Percentiles rank a stretch among this genome's conserved stretches.
Conservation (phyloP, 176 grass and related monocot species). For the Triticum urartu region DNA sequence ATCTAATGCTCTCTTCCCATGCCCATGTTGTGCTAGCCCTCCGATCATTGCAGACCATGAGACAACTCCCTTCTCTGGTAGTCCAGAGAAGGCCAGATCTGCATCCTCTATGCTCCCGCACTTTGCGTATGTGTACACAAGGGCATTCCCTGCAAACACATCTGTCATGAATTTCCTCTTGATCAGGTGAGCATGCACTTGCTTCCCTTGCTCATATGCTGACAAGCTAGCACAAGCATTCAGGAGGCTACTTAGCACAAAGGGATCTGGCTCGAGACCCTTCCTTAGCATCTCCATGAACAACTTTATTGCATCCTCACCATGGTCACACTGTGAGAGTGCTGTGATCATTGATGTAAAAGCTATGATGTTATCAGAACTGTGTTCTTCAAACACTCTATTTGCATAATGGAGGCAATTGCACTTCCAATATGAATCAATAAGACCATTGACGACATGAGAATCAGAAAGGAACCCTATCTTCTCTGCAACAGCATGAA, state of each 20-base stretch:
- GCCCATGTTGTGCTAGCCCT: conserved; percentile 85
- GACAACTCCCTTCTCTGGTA: conserved; percentile 70
- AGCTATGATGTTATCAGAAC: conserved; percentile 56
- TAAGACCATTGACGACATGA: conserved; percentile 75
- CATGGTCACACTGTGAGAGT: conserved; percentile 60
- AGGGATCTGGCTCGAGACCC: conserved; percentile 70
- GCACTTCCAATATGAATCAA: conserved; percentile 94
- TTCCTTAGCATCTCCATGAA: conserved; percentile 68
- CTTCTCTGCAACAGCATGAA: conserved; percentile 73
- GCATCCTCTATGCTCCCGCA: conserved; percentile 87
- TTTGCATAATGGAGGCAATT: conserved; percentile 41
- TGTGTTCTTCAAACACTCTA: conserved; percentile 61
- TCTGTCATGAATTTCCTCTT: conserved; percentile 71
- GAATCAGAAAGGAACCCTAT: conserved; percentile 61
- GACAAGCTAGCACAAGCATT: conserved; percentile 83
- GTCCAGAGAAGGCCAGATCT: conserved; percentile 54
- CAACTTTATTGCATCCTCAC: conserved; percentile 81
- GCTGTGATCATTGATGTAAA: conserved; percentile 88
- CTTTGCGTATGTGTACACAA: conserved; percentile 92
- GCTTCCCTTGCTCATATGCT: conserved; percentile 87
- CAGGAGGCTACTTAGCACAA: conserved; percentile 80
- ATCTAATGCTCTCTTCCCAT: conserved; percentile 63
- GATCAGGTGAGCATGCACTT: conserved; percentile 73
- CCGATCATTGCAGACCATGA: conserved; percentile 99
- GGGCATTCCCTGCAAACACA: conserved; percentile 74